A percentile compares a stretch with the other conserved stretches of the same genome.
Evolutionary conservation across 768 basidiomycete genomes (phyloP).

Genomic region (Coprinopsis sp.): DNA sequence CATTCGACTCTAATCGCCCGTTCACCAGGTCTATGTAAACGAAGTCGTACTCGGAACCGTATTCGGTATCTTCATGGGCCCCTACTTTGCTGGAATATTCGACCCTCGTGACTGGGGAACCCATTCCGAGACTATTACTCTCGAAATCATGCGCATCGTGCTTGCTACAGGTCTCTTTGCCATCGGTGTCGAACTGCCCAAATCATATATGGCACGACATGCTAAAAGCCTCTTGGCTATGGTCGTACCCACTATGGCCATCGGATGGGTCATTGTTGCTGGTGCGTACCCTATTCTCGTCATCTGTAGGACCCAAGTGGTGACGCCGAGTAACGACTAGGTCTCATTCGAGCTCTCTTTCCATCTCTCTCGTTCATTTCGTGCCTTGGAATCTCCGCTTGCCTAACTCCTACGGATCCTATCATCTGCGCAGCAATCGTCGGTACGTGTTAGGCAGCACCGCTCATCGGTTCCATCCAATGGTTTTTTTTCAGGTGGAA

Average conservation of each 20-base stretch:
- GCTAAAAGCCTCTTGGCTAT: constrained; percentile 63
- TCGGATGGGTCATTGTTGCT: constrained; percentile 77
- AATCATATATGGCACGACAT: constrained; percentile 77
- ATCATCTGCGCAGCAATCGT: constrained; percentile 85
- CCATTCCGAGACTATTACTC: constrained; percentile 55
- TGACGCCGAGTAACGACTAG: too few species aligned
- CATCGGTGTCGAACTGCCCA: constrained; percentile 90
- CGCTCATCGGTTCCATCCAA: background rate
- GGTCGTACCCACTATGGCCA: constrained; percentile 82
- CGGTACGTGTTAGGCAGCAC: constrained; percentile 34
- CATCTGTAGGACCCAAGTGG: too few species aligned
- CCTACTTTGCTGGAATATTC: constrained; percentile 65
- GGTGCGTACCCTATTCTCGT: constrained; percentile 32
- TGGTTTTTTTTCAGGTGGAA: constrained; percentile 45
- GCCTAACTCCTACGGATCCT: constrained; percentile 92
- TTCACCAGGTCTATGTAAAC: constrained; percentile 70
- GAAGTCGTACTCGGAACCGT: constrained; percentile 90
- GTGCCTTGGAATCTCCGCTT: constrained; percentile 82
- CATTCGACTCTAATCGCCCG: background rate
- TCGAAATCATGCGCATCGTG: constrained; percentile 80
- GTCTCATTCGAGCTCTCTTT: constrained; percentile 65
- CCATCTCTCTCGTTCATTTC: constrained; percentile 68
- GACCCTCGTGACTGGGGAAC: constrained; percentile 72
- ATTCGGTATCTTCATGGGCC: constrained; percentile 64
- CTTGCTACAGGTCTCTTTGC: constrained; percentile 92